Conservation (phyloP, 495 filamentous ascomycete species). For the Tirmania nivea region DNA sequence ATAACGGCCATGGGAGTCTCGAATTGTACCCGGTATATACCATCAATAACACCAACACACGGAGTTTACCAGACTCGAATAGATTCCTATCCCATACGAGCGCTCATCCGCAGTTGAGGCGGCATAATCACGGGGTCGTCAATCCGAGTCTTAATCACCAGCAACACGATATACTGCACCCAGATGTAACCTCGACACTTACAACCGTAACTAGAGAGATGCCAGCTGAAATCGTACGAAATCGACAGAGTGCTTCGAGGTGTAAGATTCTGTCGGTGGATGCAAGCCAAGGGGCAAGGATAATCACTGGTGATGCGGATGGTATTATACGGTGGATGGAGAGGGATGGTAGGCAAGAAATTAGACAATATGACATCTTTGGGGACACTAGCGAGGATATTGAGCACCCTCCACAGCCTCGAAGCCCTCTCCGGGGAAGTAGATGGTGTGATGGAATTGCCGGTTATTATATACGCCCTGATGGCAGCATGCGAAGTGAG, state of each 20-base stretch:
- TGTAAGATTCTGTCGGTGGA: conserved; percentile 61
- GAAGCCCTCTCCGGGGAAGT: too few species aligned
- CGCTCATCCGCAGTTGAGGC: too few species aligned
- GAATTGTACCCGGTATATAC: neutral
- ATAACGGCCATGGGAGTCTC: neutral
- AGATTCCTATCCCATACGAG: neutral
- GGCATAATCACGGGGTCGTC: neutral
- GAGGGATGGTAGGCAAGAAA: conserved; percentile 61
- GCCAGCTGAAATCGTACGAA: conserved; percentile 22
- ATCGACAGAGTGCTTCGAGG: conserved; percentile 60
- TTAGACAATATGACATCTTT: conserved; percentile 54
- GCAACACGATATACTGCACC: neutral
- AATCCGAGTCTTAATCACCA: neutral
- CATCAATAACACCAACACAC: neutral
- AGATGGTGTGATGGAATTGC: too few species aligned
- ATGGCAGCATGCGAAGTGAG: conserved; percentile 22
- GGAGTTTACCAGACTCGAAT: neutral
- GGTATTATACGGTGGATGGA: conserved; percentile 85
- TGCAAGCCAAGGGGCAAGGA: conserved; percentile 58
- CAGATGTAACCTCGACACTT: neutral
- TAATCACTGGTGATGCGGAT: conserved; percentile 67
- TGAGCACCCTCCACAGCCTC: conserved; percentile 19
- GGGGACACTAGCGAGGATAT: conserved; percentile 25
- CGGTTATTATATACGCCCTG: too few species aligned
- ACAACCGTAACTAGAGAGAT: neutral